These are phyloP conservation scores for Solanum bulbocastanum DNA, from an alignment of 257 asterid species.

Conservation along the genomic window DNA sequence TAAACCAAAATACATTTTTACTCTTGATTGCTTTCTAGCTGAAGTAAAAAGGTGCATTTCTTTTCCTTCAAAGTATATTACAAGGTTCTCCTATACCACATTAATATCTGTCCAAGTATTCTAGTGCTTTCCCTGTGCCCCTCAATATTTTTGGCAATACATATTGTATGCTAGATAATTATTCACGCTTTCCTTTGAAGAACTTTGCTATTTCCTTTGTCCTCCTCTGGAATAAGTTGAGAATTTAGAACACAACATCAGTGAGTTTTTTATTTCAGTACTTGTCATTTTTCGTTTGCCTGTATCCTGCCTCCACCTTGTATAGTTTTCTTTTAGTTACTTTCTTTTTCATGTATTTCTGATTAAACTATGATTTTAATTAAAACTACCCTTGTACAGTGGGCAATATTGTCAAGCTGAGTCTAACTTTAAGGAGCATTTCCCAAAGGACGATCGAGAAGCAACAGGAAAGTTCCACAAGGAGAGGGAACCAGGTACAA, in stretches of 20 bases:
- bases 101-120: neutral
- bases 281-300: neutral
- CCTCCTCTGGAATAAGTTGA: neutral
- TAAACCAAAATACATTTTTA: neutral
- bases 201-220: neutral
- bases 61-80: neutral
- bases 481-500: slow-evolving; percentile 27
- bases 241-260: neutral
- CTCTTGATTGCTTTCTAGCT: neutral
- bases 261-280: neutral
- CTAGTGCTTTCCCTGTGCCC: neutral
- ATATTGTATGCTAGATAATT: neutral
- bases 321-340: neutral
- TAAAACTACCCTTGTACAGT: slow-evolving; percentile 17
- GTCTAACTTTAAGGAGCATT: slow-evolving; percentile 22
- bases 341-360: neutral
- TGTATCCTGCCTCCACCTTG: neutral
- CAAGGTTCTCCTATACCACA: neutral
- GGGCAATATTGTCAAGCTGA: slow-evolving; percentile 26
- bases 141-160: neutral
- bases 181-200: neutral
- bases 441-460: slow-evolving; percentile 16
- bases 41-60: neutral
- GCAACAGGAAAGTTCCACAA: slow-evolving; percentile 12
- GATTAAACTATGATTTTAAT: neutral